Conservation (phyloP, 2,329 filamentous ascomycete species). For the Nemania diffusa region DNA sequence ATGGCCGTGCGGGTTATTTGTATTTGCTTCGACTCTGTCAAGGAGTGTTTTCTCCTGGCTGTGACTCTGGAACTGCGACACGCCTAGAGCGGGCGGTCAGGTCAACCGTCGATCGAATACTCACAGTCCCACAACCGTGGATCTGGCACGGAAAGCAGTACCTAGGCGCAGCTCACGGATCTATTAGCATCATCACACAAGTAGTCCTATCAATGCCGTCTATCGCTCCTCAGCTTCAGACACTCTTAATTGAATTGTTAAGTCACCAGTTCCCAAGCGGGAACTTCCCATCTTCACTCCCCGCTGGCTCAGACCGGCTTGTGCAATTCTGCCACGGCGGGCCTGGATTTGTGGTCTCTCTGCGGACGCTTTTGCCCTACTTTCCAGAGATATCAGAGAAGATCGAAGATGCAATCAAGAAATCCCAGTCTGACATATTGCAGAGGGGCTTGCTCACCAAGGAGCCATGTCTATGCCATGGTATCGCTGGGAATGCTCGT, state of each 20-base stretch:
- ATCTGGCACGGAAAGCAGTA: slow-evolving; percentile 71
- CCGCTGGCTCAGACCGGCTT: slow-evolving; percentile 48
- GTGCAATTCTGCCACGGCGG: slow-evolving; percentile 77
- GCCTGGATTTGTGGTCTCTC: slow-evolving; percentile 69
- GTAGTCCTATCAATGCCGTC: slow-evolving; percentile 67
- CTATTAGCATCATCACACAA: slow-evolving; percentile 77
- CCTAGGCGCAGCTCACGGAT: slow-evolving; percentile 74
- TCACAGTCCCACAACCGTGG: slow-evolving; percentile 65
- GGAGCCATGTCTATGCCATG: slow-evolving; percentile 73
- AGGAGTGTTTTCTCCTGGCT: slow-evolving; percentile 36
- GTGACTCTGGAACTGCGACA: slow-evolving; percentile 60
- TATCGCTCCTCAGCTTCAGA: slow-evolving; percentile 64
- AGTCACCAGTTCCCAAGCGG: slow-evolving; percentile 69
- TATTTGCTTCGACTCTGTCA: slow-evolving; percentile 74
- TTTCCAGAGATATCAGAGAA: slow-evolving; percentile 64
- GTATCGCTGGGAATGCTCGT: slow-evolving; percentile 70
- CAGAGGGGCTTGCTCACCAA: slow-evolving; percentile 69
- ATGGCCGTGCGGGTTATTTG: slow-evolving; percentile 74
- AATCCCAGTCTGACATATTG: slow-evolving; percentile 64
- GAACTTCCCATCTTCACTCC: slow-evolving; percentile 70
- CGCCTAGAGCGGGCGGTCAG: slow-evolving; percentile 65
- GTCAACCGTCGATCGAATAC: slow-evolving; percentile 68
- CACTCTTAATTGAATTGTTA: slow-evolving; percentile 65
- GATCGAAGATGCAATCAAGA: slow-evolving; percentile 63
- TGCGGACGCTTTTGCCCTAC: slow-evolving; percentile 64